Evolutionary conservation across 345 rosid genomes (phyloP), one percentile per base, ranked within the genome.

Genomic region (Hirschfeldia incana): DNA sequence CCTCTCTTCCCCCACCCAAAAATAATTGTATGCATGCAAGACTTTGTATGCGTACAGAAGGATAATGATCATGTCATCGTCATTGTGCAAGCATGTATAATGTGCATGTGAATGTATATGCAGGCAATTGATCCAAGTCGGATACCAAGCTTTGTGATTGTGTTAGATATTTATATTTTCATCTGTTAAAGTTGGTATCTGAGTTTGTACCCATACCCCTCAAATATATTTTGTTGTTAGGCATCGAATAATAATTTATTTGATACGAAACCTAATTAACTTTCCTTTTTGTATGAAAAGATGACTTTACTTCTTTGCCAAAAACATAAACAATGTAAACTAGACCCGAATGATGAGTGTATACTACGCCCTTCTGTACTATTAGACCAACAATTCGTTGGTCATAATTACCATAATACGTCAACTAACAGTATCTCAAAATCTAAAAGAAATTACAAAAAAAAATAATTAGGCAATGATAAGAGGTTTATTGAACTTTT

Each of bases 401-500:
- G 21, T 21, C 21, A 21, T 21, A 21, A 21, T 21, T 21, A 21
- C 0, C 21, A 34, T 36, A 61, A 27, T 33, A 26, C 0, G 15
- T n/a, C 11, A 3, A 63, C 42, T 26, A 5, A 8, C 28, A 10
- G 37, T 28, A 37, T 69, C 46, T 62, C 33, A 49, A 32, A 53
- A 49, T 8, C 36, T 36, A 65, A 44, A 46, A 34, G 27, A 65
- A 73, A 5, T 30, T 15, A 28, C 16, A 16, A 2, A 70, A 26
- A 8, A 37, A 15, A 27, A 39, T 13, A 57, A 16, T 73, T 63
- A 28, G 26, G 74, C 67, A 21, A 42, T 21, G 30, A 57, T 58
- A 66, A 75, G 76, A 74, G 55, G 77, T 15, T 55, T 39, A 36
- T 58, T 78, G 8, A 61, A 66, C 65, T 29, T 44, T n/a, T 3